phyloP scores from a whole-genome alignment of 805 yeast species.

The Teunomyces barrocoloradensis region DNA sequence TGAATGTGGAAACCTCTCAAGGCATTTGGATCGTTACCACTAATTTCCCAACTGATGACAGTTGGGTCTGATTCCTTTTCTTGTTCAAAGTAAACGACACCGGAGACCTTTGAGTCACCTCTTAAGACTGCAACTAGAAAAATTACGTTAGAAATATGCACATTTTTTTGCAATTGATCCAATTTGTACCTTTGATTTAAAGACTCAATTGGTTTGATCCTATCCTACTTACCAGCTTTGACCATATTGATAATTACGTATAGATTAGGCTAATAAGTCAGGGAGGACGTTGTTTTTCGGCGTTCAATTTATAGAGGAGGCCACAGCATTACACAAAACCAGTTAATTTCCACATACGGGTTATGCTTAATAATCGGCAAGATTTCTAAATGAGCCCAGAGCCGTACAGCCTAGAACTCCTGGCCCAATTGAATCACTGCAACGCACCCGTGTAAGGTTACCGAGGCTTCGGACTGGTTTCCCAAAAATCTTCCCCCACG shows the following conservation, averaged over 20 bases:
- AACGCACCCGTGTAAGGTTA: background rate
- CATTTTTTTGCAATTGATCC: conserved; percentile 5
- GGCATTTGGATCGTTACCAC: conserved; percentile 86
- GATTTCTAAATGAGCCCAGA: too few relatives aligned
- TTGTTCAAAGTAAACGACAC: conserved; percentile 88
- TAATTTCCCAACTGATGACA: conserved; percentile 81
- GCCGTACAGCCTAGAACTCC: background rate
- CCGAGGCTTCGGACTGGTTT: too few relatives aligned
- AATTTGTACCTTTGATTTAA: background rate
- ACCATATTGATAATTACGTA: conserved; percentile 45
- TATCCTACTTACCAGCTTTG: conserved; percentile 55
- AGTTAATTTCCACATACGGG: conserved; percentile 1
- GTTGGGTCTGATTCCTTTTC: conserved; percentile 75
- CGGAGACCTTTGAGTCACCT: conserved; percentile 90
- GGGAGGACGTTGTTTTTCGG: background rate
- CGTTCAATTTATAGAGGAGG: conserved; percentile 1
- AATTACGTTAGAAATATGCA: conserved; percentile 10
- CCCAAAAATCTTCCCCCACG: too few relatives aligned
- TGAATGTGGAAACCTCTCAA: conserved; percentile 97
- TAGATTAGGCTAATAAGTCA: background rate
- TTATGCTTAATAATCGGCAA: background rate
- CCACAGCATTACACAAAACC: conserved; percentile 1
- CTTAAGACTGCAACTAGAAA: conserved; percentile 84
- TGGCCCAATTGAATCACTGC: background rate
- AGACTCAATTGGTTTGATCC: background rate